These are phyloP conservation scores for Blastocladiella emersonii DNA, from an alignment of 371 early-diverging fungal genomes.

Conservation along the genomic window DNA sequence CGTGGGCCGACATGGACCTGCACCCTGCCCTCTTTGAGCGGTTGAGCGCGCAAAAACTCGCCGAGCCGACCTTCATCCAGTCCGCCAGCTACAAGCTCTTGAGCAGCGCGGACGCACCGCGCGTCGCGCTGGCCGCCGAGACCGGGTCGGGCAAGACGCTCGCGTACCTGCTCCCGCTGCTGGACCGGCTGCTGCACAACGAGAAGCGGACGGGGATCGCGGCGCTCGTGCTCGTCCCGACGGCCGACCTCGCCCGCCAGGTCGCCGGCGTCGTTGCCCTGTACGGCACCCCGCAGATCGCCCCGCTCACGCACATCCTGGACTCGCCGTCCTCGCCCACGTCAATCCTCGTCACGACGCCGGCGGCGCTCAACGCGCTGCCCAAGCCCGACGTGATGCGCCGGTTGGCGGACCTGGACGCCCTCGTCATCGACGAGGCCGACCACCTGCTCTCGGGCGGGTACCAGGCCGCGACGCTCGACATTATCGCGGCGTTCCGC, in stretches of 20 bases:
- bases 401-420: not conserved
- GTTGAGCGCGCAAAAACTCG: too few species aligned
- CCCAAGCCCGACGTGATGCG: not conserved
- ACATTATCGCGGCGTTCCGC: not conserved
- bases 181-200: conserved; percentile 44
- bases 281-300: not conserved
- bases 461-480: not conserved
- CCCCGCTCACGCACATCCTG: not conserved
- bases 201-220: not conserved
- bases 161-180: conserved; percentile 80
- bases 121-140: conserved; percentile 49
- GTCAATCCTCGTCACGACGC: not conserved
- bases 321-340: not conserved
- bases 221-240: conserved; percentile 90
- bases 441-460: not conserved
- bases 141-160: conserved; percentile 99
- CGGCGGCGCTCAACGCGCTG: not conserved
- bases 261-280: conserved; percentile 12
- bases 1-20: not conserved
- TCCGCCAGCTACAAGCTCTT: not conserved
- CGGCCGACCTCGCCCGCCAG: conserved; percentile 93
- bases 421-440: not conserved
- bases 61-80: not conserved
- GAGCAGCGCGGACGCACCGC: not conserved
- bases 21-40: not conserved